Evolutionary conservation across 768 basidiomycete species (phyloP).

Genomic region (Leucogyrophana mollusca): DNA sequence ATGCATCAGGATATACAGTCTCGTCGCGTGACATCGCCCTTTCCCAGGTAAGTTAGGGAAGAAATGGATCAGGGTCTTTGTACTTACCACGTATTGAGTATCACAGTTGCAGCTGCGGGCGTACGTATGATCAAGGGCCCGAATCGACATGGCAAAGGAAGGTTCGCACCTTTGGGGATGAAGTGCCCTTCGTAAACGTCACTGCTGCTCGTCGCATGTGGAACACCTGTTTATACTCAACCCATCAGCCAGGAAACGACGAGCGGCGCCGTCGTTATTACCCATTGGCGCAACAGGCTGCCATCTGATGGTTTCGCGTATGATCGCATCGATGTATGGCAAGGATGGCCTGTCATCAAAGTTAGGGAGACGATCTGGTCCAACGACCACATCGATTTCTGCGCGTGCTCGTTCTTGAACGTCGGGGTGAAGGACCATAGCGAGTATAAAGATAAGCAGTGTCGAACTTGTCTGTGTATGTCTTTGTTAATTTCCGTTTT

Average conservation of each 20-base stretch:
- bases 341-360: no score
- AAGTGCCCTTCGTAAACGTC: conserved; percentile 4
- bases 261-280: not conserved
- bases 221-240: not conserved
- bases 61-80: no score
- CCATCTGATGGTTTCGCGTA: no score
- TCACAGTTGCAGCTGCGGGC: conserved; percentile 1
- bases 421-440: conserved; percentile 9
- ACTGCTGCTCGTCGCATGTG: not conserved
- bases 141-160: not conserved
- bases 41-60: not conserved
- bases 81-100: conserved; percentile 7
- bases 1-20: conserved; percentile 32
- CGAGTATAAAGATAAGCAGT: conserved; percentile 7
- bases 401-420: no score
- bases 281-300: conserved; percentile 8
- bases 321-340: no score
- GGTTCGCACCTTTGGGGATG: not conserved
- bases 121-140: not conserved
- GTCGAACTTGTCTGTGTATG: conserved; percentile 2
- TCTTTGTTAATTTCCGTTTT: not conserved
- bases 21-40: conserved; percentile 36
- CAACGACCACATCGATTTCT: conserved; percentile 4
- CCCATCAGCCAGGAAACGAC: not conserved
- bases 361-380: conserved; percentile 1